A percentile compares a stretch with the other conserved stretches of the same genome.
These are phyloP conservation scores for Madurella mycetomatis DNA, from an alignment of 2,329 filamentous ascomycete genomes.

Conservation along the genomic window DNA sequence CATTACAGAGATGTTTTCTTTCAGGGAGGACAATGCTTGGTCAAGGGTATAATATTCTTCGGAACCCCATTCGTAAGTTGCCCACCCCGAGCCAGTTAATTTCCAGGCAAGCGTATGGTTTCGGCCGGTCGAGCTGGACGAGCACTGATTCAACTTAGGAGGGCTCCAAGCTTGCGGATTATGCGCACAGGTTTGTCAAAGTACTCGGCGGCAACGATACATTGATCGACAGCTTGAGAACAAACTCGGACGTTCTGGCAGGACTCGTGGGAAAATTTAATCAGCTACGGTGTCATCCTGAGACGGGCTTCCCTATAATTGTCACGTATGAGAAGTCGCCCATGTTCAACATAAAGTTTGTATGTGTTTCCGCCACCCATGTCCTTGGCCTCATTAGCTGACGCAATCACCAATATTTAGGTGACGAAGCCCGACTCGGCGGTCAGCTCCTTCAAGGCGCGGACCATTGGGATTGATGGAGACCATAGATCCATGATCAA, in stretches of 20 bases:
- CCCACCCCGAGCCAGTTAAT: background rate
- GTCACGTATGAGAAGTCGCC: conserved; percentile 10
- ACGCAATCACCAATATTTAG: background rate
- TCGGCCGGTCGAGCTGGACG: background rate
- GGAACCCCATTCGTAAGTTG: conserved; percentile 13
- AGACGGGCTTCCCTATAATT: conserved; percentile 9
- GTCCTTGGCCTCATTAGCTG: background rate
- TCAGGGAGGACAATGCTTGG: conserved; percentile 9
- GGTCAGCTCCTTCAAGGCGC: conserved; percentile 5
- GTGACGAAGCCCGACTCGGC: conserved; percentile 14
- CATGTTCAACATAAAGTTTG: background rate
- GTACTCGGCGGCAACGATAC: conserved; percentile 7
- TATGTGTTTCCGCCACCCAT: background rate
- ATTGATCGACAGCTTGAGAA: conserved; percentile 10
- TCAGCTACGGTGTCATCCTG: conserved; percentile 8
- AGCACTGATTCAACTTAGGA: background rate
- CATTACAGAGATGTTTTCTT: conserved; percentile 2
- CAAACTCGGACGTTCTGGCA: conserved; percentile 4
- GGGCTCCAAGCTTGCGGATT: conserved; percentile 10
- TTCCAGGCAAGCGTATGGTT: background rate
- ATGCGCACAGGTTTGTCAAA: conserved; percentile 3
- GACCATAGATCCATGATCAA: conserved; percentile 17
- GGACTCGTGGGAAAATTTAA: conserved; percentile 12
- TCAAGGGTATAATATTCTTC: conserved; percentile 15
- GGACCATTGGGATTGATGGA: conserved; percentile 8